Conservation (phyloP, 495 filamentous ascomycete species). For the Neurospora cerealis region DNA sequence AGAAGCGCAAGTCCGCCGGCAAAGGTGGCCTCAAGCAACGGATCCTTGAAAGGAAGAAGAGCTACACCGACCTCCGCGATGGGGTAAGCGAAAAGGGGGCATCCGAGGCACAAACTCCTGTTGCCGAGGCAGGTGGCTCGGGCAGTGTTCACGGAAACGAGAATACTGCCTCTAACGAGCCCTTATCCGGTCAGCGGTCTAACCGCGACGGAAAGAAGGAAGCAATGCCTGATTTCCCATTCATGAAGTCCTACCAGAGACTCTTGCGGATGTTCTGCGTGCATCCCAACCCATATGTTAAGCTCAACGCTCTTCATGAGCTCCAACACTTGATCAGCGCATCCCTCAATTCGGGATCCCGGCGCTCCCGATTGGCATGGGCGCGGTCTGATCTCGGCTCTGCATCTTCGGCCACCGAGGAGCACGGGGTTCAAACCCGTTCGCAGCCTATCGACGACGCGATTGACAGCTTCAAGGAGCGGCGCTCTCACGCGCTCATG, state of each 20-base stretch:
- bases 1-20: constrained; percentile 34
- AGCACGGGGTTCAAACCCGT: constrained; percentile 15
- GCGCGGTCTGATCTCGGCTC: constrained; percentile 26
- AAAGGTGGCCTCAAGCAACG: constrained; percentile 33
- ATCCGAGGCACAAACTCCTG: constrained; percentile 20
- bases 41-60: constrained; percentile 50
- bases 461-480: constrained; percentile 59
- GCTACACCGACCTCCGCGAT: constrained; percentile 40
- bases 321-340: constrained; percentile 73
- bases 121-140: constrained; percentile 17
- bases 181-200: constrained; percentile 22
- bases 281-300: constrained; percentile 78
- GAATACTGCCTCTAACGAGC: constrained; percentile 33
- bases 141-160: constrained; percentile 24
- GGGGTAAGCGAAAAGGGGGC: constrained; percentile 18
- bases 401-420: constrained; percentile 21
- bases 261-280: constrained; percentile 81
- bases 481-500: constrained; percentile 48
- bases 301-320: constrained; percentile 75
- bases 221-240: constrained; percentile 52
- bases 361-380: constrained; percentile 23
- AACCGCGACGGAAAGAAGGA: constrained; percentile 28
- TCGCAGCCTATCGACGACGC: constrained; percentile 49
- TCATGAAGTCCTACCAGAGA: constrained; percentile 63
- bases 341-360: constrained; percentile 48